phyloP scores from a whole-genome alignment of 2,329 filamentous ascomycete species.

The Nigrospora oryzae region DNA sequence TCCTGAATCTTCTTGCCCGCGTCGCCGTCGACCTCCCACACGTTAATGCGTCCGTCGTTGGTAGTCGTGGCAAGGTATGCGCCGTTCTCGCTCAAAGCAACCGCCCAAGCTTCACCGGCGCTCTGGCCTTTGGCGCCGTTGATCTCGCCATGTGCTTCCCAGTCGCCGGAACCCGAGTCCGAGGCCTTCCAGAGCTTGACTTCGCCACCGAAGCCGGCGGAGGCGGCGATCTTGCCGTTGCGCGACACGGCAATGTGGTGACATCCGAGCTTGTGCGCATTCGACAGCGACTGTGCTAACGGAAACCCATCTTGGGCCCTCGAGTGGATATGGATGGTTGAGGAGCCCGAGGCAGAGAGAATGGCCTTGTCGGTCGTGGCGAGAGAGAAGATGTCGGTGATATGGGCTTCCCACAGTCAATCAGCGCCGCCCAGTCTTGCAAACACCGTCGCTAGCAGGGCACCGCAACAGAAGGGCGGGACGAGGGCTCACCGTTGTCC shows the following conservation, averaged over 20 bases:
- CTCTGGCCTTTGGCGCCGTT: constrained; percentile 17
- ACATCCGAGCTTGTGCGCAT: constrained; percentile 80
- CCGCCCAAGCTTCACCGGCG: constrained; percentile 73
- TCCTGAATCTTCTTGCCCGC: constrained; percentile 60
- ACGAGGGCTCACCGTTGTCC: constrained; percentile 59
- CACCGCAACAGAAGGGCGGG: constrained; percentile 3
- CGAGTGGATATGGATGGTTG: constrained; percentile 72
- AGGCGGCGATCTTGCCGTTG: constrained; percentile 67
- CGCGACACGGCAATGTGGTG: constrained; percentile 73
- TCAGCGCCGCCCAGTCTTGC: not conserved
- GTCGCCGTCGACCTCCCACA: constrained; percentile 63
- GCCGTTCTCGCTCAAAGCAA: constrained; percentile 78
- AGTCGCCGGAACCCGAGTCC: constrained; percentile 51
- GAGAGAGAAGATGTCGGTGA: constrained; percentile 76
- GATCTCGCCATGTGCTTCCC: constrained; percentile 39
- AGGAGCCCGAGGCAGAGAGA: constrained; percentile 78
- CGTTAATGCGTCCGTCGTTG: constrained; percentile 78
- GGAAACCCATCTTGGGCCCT: constrained; percentile 65
- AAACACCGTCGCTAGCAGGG: constrained; percentile 1
- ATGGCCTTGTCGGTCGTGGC: constrained; percentile 67
- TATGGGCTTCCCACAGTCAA: constrained; percentile 51
- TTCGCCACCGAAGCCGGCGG: constrained; percentile 82
- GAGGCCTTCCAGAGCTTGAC: constrained; percentile 71
- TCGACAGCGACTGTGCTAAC: constrained; percentile 68
- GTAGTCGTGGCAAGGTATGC: constrained; percentile 80